Conservation (phyloP, 805 yeast species). For the Brettanomyces anomalus region DNA sequence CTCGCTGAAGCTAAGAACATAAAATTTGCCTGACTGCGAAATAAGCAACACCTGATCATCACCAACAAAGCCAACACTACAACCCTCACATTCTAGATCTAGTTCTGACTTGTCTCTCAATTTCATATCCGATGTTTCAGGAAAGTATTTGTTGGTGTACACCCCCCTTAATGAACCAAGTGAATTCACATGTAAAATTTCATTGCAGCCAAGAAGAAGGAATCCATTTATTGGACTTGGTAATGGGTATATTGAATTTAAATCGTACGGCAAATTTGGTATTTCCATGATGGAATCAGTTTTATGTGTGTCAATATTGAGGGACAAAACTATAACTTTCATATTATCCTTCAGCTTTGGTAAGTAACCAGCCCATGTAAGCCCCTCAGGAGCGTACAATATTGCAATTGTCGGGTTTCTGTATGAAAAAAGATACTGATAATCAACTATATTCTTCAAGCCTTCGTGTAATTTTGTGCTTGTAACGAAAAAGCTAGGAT, state of each 20-base stretch:
- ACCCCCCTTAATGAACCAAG: conserved; percentile 60
- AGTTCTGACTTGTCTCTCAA: conserved; percentile 40
- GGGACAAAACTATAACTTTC: conserved; percentile 52
- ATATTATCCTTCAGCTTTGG: conserved; percentile 54
- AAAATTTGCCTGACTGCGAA: conserved; percentile 35
- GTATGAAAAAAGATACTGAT: conserved; percentile 64
- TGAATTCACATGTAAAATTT: conserved; percentile 69
- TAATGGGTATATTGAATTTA: conserved; percentile 55
- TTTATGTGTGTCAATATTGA: conserved; percentile 48
- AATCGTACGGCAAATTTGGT: conserved; percentile 64
- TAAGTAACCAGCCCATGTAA: conserved; percentile 73
- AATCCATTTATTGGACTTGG: conserved; percentile 62
- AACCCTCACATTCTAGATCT: conserved; percentile 47
- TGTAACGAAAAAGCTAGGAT: conserved; percentile 50
- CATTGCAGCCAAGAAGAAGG: conserved; percentile 64
- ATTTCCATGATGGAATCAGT: conserved; percentile 64
- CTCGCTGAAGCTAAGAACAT: conserved; percentile 23
- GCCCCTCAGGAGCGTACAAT: conserved; percentile 23
- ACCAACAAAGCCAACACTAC: conserved; percentile 28
- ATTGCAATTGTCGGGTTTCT: conserved; percentile 63
- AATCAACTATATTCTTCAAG: conserved; percentile 57
- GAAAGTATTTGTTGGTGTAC: conserved; percentile 49
- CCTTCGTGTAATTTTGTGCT: conserved; percentile 48
- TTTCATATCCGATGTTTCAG: conserved; percentile 30
- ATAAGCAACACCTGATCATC: conserved; percentile 31